Conservation (phyloP, 2,329 filamentous ascomycete genomes). For the Tympanopsis confertula region DNA sequence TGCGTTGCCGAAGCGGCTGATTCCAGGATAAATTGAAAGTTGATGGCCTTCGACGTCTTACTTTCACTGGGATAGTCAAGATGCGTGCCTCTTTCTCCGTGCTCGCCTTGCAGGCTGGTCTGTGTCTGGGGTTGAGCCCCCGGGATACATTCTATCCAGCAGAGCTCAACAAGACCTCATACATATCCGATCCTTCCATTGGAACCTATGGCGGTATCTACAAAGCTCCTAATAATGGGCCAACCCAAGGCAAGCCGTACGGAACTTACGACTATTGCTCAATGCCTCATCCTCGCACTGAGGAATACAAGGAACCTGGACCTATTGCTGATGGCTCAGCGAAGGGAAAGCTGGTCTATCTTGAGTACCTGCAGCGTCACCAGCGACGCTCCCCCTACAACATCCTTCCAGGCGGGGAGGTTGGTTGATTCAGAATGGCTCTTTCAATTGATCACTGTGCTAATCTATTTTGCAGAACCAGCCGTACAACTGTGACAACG, state of each 20-base stretch:
- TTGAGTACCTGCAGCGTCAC: constrained; percentile 24
- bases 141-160: constrained; percentile 19
- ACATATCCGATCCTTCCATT: constrained; percentile 18
- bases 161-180: constrained; percentile 19
- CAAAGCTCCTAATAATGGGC: constrained; percentile 10
- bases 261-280: constrained; percentile 23
- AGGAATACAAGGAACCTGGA: constrained; percentile 16
- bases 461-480: constrained; percentile 16
- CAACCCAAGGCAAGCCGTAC: constrained; percentile 8
- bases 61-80: too few species aligned
- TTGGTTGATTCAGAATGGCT: constrained; percentile 4
- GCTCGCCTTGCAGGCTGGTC: neutral
- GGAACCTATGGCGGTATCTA: constrained; percentile 23
- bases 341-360: constrained; percentile 18
- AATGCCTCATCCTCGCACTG: constrained; percentile 22
- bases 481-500: constrained; percentile 21
- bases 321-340: constrained; percentile 13
- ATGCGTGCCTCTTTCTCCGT: constrained; percentile 2
- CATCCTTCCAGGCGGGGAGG: constrained; percentile 22
- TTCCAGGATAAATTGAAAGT: too few species aligned
- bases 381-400: constrained; percentile 24
- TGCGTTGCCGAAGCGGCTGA: too few species aligned
- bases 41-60: too few species aligned
- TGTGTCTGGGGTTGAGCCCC: constrained; percentile 4
- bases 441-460: neutral